phyloP scores from a whole-genome alignment of 768 basidiomycete genomes.

The Naganishia vaughanmartiniae region DNA sequence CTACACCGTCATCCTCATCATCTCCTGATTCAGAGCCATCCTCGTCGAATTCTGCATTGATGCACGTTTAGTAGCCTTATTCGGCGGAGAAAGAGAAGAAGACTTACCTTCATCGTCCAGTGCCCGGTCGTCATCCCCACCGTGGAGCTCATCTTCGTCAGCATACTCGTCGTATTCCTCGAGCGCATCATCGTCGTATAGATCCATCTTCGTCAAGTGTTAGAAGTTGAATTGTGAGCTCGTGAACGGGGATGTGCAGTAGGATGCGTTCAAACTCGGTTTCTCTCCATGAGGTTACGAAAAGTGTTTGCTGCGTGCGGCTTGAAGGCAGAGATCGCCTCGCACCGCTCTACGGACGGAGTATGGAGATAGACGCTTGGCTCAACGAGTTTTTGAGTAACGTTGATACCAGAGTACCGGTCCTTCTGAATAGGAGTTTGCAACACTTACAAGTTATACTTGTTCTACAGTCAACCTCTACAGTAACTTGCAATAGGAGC shows the following conservation, averaged over 20 bases:
- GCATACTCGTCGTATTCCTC: constrained; percentile 2
- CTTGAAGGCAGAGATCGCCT: background rate
- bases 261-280: background rate
- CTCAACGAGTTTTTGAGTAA: too few relatives aligned
- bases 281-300: background rate
- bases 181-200: constrained; percentile 11
- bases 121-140: background rate
- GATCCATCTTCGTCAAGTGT: background rate
- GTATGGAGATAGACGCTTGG: background rate
- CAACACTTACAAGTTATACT: too few relatives aligned
- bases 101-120: constrained; percentile 11
- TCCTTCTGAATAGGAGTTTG: too few relatives aligned
- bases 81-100: background rate
- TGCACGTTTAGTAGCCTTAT: background rate
- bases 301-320: background rate
- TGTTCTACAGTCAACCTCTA: too few relatives aligned
- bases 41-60: constrained; percentile 3
- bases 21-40: background rate
- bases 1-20: background rate
- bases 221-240: background rate
- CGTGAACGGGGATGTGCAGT: background rate
- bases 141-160: background rate
- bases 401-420: too few relatives aligned
- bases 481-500: too few relatives aligned
- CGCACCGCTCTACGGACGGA: background rate